phyloP scores from a whole-genome alignment of 768 basidiomycete species.

The Lentinula sp. region DNA sequence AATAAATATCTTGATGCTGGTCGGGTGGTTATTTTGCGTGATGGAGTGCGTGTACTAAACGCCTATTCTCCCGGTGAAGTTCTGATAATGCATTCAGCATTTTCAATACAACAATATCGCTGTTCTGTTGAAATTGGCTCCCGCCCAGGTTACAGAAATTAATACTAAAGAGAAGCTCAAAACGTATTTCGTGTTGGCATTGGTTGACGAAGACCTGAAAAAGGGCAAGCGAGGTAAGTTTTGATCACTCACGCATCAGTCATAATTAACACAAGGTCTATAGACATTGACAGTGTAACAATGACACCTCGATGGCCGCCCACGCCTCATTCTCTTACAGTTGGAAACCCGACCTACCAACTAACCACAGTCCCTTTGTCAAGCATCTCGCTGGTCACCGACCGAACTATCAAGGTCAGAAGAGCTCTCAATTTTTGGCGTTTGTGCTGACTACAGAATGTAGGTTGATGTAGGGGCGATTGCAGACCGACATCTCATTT shows the following conservation, averaged over 20 bases:
- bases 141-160: slow-evolving; percentile 34
- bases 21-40: slow-evolving; percentile 76
- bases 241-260: background rate
- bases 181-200: slow-evolving; percentile 64
- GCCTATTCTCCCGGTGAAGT: background rate
- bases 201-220: slow-evolving; percentile 63
- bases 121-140: slow-evolving; percentile 64
- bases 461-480: slow-evolving; percentile 72
- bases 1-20: slow-evolving; percentile 65
- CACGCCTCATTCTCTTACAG: slow-evolving; percentile 34
- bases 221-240: slow-evolving; percentile 42
- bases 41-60: slow-evolving; percentile 51
- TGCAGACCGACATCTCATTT: slow-evolving; percentile 57
- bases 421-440: background rate
- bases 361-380: slow-evolving; percentile 56
- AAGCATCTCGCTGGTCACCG: slow-evolving; percentile 74
- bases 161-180: slow-evolving; percentile 43
- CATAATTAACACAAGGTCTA: background rate
- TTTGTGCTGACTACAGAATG: background rate
- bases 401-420: slow-evolving; percentile 61
- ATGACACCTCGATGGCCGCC: slow-evolving; percentile 81
- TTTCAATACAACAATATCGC: slow-evolving; percentile 66
- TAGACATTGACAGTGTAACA: slow-evolving; percentile 53
- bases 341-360: slow-evolving; percentile 60
- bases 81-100: slow-evolving; percentile 44